Conservation (phyloP, 106 monocot genomes). For the Xerophyta viscosa region DNA sequence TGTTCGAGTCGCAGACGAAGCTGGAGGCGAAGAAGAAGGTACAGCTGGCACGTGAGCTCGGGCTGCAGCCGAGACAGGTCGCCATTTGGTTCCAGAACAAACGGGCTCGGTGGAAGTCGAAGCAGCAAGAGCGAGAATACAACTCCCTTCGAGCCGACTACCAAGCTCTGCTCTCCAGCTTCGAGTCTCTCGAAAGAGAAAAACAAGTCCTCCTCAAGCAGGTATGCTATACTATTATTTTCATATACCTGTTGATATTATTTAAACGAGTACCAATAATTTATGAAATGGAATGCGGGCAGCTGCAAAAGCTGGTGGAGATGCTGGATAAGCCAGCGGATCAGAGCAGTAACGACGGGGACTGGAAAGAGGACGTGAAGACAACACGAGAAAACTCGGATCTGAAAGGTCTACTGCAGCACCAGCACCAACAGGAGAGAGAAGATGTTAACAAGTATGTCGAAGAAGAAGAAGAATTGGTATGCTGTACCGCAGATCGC, state of each 20-base stretch:
- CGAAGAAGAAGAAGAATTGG: too few relatives aligned
- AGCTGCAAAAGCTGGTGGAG: conserved; percentile 38
- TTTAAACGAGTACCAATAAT: too few relatives aligned
- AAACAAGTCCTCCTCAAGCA: conserved; percentile 38
- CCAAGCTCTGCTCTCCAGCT: conserved; percentile 34
- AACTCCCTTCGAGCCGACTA: conserved; percentile 27
- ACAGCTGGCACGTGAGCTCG: conserved; percentile 57
- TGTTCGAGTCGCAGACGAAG: conserved; percentile 63
- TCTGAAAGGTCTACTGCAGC: too few relatives aligned
- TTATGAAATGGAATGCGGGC: not conserved
- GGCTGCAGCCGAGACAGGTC: conserved; percentile 68
- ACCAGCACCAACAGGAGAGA: too few relatives aligned
- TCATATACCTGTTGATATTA: not conserved
- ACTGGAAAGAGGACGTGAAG: conserved; percentile 8
- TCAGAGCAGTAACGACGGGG: conserved; percentile 15
- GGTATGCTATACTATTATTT: conserved; percentile 16
- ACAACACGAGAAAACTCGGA: too few relatives aligned
- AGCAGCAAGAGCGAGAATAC: conserved; percentile 69
- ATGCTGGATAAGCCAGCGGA: conserved; percentile 23
- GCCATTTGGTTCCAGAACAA: conserved; percentile 89
- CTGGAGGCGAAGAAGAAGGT: conserved; percentile 57
- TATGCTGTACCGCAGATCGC: too few relatives aligned
- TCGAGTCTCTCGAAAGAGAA: conserved; percentile 35
- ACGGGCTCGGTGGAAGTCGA: conserved; percentile 66
- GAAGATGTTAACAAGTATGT: too few relatives aligned